A percentile compares a stretch with the other conserved stretches of the same genome.
These are phyloP conservation scores for Debaryomyces fabryi DNA, from an alignment of 1,139 yeast genomes.

Conservation along the genomic window DNA sequence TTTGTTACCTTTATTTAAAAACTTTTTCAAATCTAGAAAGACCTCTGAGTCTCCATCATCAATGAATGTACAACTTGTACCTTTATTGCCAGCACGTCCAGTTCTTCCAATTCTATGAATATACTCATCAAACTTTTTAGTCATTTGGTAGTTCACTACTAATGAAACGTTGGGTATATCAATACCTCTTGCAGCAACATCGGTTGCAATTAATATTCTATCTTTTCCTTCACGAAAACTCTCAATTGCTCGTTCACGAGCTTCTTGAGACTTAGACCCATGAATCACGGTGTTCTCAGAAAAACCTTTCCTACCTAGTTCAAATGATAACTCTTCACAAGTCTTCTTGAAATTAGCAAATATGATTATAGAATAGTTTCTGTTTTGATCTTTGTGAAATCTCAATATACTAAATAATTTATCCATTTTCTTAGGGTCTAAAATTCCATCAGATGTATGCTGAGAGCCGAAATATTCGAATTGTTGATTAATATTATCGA, in stretches of 20 bases:
- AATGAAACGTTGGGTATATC: conserved; percentile 85
- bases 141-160: conserved; percentile 86
- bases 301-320: conserved; percentile 49
- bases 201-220: conserved; percentile 83
- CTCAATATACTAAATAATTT: conserved; percentile 29
- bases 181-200: conserved; percentile 95
- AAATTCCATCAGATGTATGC: conserved; percentile 17
- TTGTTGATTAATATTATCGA: conserved; percentile 67
- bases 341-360: conserved; percentile 78
- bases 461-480: conserved; percentile 51
- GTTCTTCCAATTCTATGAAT: conserved; percentile 95
- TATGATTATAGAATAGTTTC: conserved; percentile 60
- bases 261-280: conserved; percentile 87
- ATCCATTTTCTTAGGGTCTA: conserved; percentile 26
- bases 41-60: conserved; percentile 59
- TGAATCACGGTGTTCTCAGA: conserved; percentile 64
- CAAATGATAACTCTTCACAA: conserved; percentile 65
- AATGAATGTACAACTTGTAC: conserved; percentile 74
- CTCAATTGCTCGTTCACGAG: conserved; percentile 76
- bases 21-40: conserved; percentile 53
- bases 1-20: conserved; percentile 52
- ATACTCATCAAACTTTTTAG: conserved; percentile 75
- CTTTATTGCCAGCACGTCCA: conserved; percentile 87
- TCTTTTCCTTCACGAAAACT: conserved; percentile 64
- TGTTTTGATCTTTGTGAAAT: conserved; percentile 19